Conservation (phyloP, 257 asterid species). For the Solanum okadae region DNA sequence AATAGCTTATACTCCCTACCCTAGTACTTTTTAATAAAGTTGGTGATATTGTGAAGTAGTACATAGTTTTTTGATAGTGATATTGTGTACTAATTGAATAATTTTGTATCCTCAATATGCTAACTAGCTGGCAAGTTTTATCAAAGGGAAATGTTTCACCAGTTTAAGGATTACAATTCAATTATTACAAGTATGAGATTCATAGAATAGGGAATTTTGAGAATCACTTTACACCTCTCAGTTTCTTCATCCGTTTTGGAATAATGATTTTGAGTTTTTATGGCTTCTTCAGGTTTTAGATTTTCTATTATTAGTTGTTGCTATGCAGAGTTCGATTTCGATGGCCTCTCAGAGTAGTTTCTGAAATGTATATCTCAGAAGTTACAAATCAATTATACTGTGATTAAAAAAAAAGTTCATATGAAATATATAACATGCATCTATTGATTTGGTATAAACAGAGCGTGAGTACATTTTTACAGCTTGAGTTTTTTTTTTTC, state of each 20-base stretch:
- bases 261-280: neutral
- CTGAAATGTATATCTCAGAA: neutral
- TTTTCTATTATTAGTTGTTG: conserved; percentile 14
- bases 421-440: neutral
- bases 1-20: neutral
- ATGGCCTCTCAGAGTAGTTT: conserved; percentile 54
- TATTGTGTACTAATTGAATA: neutral
- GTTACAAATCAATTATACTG: neutral
- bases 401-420: neutral
- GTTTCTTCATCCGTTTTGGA: neutral
- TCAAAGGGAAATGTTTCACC: neutral
- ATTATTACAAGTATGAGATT: neutral
- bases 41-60: neutral
- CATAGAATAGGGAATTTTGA: neutral
- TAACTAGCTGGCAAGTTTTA: neutral
- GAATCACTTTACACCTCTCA: neutral
- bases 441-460: neutral
- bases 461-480: neutral
- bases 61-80: neutral
- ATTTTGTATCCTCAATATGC: neutral
- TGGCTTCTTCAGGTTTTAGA: neutral
- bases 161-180: neutral
- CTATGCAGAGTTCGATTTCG: conserved; percentile 43
- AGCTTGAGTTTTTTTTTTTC: neutral
- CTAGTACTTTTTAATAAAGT: neutral